Evolutionary conservation across 495 filamentous ascomycete genomes (phyloP).

Genomic region (Talaromyces liani): DNA sequence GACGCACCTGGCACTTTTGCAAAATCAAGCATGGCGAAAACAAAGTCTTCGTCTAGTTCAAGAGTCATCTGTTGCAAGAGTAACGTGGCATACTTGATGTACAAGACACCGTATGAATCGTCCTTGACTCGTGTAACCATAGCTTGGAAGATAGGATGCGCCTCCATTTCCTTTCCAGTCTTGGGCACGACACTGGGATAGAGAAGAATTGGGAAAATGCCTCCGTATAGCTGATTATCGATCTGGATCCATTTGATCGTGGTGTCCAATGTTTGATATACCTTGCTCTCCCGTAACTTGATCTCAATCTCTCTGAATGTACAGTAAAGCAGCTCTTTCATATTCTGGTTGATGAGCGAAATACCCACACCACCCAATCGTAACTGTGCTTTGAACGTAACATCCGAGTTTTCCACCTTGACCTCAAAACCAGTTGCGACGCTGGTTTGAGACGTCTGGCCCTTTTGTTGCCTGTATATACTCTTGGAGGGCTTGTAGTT

Average conservation of each 20-base stretch:
- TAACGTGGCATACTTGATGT: slow-evolving; percentile 95
- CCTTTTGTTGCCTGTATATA: slow-evolving; percentile 78
- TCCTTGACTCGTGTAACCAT: slow-evolving; percentile 94
- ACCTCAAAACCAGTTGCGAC: slow-evolving; percentile 75
- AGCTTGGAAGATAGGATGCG: slow-evolving; percentile 87
- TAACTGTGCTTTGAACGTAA: slow-evolving; percentile 82
- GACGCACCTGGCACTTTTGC: slow-evolving; percentile 90
- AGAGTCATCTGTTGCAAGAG: slow-evolving; percentile 96
- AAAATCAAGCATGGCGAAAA: slow-evolving; percentile 92
- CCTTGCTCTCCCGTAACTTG: slow-evolving; percentile 81
- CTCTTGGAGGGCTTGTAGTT: slow-evolving; percentile 93
- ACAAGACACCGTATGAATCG: slow-evolving; percentile 94
- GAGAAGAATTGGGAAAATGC: slow-evolving; percentile 93
- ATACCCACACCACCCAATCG: slow-evolving; percentile 86
- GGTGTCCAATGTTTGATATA: slow-evolving; percentile 84
- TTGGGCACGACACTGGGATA: slow-evolving; percentile 99
- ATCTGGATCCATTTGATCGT: slow-evolving; percentile 98
- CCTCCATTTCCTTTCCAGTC: slow-evolving; percentile 92
- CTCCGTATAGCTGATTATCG: slow-evolving; percentile 97
- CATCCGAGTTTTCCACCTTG: slow-evolving; percentile 77
- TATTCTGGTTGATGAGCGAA: slow-evolving; percentile 84
- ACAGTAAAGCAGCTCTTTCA: slow-evolving; percentile 88
- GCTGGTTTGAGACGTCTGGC: slow-evolving; percentile 48
- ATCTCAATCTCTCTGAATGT: slow-evolving; percentile 90
- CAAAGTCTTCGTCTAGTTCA: slow-evolving; percentile 96